These are phyloP conservation scores for Camelina sativa DNA, from an alignment of 345 rosid species.

Conservation along the genomic window DNA sequence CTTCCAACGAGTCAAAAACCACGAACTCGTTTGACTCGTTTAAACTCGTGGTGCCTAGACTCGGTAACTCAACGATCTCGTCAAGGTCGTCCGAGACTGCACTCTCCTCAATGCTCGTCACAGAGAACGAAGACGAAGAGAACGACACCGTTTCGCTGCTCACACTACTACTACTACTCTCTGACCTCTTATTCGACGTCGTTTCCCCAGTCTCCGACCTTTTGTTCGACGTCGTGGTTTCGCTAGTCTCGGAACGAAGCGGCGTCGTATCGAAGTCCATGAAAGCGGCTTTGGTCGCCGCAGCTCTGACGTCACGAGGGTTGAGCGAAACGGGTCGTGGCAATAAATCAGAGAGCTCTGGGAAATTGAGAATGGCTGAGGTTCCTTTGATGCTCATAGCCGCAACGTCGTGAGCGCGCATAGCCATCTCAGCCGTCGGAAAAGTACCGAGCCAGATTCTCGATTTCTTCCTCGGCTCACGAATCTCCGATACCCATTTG, in stretches of 20 bases:
- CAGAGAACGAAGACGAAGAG: not conserved
- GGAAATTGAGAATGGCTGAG: constrained; percentile 89
- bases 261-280: constrained; percentile 47
- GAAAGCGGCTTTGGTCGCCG: constrained; percentile 89
- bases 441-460: constrained; percentile 99
- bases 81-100: constrained; percentile 62
- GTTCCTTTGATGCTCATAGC: constrained; percentile 79
- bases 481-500: constrained; percentile 98
- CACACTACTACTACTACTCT: constrained; percentile 17
- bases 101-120: constrained; percentile 46
- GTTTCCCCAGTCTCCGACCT: constrained; percentile 16
- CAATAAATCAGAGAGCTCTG: constrained; percentile 61
- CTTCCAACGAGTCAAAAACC: constrained; percentile 56
- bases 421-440: constrained; percentile 91
- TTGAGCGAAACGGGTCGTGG: constrained; percentile 71
- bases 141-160: constrained; percentile 29
- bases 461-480: constrained; percentile 88
- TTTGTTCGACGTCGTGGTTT: too few species aligned
- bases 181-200: not conserved
- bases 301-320: constrained; percentile 89
- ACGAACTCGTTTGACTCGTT: constrained; percentile 61
- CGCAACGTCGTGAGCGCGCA: constrained; percentile 99
- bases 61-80: constrained; percentile 80
- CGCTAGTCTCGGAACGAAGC: not conserved
- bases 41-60: constrained; percentile 56